phyloP scores from a whole-genome alignment of 2,329 filamentous ascomycete species.

The Thermothelomyces thermophilus region DNA sequence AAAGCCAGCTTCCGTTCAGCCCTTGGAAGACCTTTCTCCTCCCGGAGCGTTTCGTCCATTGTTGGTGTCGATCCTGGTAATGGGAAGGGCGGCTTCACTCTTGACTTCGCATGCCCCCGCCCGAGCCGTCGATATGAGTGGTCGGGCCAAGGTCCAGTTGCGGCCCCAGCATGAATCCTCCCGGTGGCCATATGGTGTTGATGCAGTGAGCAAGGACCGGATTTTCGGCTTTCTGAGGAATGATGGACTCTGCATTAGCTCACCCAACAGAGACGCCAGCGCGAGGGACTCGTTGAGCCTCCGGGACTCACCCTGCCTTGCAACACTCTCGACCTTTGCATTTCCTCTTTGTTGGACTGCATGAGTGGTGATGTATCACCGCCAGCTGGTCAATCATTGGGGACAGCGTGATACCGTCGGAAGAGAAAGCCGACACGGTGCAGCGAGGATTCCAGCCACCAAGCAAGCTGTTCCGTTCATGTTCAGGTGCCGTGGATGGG shows the following conservation, averaged over 20 bases:
- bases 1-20: background rate
- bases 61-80: background rate
- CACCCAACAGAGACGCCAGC: constrained; percentile 3
- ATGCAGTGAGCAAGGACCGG: constrained; percentile 18
- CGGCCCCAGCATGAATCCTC: constrained; percentile 2
- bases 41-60: background rate
- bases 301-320: constrained; percentile 4
- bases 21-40: background rate
- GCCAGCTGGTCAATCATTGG: background rate
- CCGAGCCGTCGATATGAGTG: constrained; percentile 3
- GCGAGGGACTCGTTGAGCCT: background rate
- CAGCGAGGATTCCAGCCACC: background rate
- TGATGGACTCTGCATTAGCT: constrained; percentile 7
- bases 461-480: background rate
- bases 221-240: constrained; percentile 13
- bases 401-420: constrained; percentile 5
- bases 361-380: background rate
- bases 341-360: background rate
- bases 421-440: constrained; percentile 12
- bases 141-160: constrained; percentile 7
- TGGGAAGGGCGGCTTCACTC: background rate
- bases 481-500: constrained; percentile 4
- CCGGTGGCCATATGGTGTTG: background rate
- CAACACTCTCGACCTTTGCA: background rate
- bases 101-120: background rate